Percentiles rank a stretch among this genome's conserved stretches.
Evolutionary conservation across 164 flowering plant species (phyloP).

Genomic region (Chimonanthus salicifolius): DNA sequence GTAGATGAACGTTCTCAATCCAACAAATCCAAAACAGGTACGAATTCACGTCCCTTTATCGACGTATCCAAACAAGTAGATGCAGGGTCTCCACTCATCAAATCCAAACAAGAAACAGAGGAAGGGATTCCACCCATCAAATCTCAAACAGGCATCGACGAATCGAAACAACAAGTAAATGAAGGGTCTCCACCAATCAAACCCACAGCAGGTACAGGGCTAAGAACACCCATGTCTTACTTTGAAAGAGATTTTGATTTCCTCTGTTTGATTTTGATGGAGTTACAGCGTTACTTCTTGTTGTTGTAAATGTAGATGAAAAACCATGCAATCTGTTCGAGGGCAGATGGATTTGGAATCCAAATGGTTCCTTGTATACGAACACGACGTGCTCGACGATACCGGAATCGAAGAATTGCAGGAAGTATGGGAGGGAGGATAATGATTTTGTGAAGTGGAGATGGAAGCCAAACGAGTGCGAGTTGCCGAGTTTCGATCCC

Average conservation of each 20-base stretch:
- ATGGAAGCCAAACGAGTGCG: constrained; percentile 43
- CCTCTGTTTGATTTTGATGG: not conserved
- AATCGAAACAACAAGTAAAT: too few species aligned
- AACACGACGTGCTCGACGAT: constrained; percentile 31
- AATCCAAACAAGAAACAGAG: not conserved
- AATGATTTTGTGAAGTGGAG: constrained; percentile 32
- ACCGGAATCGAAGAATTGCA: constrained; percentile 30
- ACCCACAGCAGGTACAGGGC: not conserved
- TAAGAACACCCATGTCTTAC: not conserved
- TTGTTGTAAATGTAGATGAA: not conserved
- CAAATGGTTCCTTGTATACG: constrained; percentile 18
- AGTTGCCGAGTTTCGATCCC: constrained; percentile 30
- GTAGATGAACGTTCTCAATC: too few species aligned
- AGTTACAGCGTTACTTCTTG: too few species aligned
- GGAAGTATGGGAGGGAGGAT: constrained; percentile 30
- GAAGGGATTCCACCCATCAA: not conserved
- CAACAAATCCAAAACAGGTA: too few species aligned
- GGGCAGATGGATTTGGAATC: constrained; percentile 36
- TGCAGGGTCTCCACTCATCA: not conserved
- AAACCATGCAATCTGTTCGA: constrained; percentile 33
- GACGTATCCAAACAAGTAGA: too few species aligned
- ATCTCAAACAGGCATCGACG: too few species aligned
- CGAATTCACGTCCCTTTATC: too few species aligned
- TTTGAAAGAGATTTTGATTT: too few species aligned
- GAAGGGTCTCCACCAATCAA: not conserved